Conservation (phyloP, 2,329 filamentous ascomycete genomes). For the Penicillium sp. region DNA sequence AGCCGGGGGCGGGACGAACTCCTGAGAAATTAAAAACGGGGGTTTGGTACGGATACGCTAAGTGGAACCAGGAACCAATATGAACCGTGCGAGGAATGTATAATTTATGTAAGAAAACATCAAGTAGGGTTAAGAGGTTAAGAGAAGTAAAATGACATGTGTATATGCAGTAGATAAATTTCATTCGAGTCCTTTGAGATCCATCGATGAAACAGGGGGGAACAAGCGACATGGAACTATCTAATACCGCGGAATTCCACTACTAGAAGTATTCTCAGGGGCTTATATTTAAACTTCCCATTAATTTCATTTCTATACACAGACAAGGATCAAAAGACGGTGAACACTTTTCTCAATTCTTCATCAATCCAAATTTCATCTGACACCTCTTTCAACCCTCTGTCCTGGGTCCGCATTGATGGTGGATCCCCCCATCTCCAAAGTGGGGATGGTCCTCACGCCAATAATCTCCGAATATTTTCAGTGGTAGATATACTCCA, state of each 20-base stretch:
- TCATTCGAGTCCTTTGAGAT: not conserved
- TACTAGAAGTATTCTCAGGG: too few relatives aligned
- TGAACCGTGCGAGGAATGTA: conserved; percentile 3
- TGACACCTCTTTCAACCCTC: not conserved
- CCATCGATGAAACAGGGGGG: too few relatives aligned
- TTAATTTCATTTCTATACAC: too few relatives aligned
- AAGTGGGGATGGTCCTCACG: not conserved
- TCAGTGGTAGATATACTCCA: not conserved
- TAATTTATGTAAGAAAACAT: not conserved
- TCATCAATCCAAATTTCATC: not conserved
- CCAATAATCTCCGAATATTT: not conserved
- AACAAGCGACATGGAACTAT: too few relatives aligned
- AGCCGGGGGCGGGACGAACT: conserved; percentile 23
- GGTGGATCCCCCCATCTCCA: not conserved
- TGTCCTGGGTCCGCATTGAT: not conserved
- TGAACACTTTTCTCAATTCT: not conserved
- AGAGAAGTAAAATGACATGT: not conserved
- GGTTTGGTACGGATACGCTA: not conserved
- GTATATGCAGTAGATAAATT: not conserved
- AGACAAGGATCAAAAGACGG: not conserved
- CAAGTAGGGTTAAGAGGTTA: not conserved
- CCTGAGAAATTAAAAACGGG: conserved; percentile 16
- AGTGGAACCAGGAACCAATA: conserved; percentile 1
- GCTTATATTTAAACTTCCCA: too few relatives aligned
- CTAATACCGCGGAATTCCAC: too few relatives aligned